phyloP scores from a whole-genome alignment of 331 rosid species.

The Prunus yedoensis region DNA sequence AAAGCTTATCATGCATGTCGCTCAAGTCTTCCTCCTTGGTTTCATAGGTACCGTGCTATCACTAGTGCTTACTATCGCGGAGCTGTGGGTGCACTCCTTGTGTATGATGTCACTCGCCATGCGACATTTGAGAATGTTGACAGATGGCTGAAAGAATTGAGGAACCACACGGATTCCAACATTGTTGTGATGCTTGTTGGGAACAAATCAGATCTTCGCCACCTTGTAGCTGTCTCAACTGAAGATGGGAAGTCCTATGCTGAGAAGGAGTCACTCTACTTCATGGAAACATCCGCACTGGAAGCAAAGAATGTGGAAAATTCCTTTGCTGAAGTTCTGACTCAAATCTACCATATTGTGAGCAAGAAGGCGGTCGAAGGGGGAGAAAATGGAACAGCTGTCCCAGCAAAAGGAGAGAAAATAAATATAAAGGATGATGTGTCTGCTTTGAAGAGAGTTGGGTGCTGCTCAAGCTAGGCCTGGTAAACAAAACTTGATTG shows the following conservation, averaged over 20 bases:
- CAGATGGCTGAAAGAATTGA: slow-evolving; percentile 90
- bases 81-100: slow-evolving; percentile 95
- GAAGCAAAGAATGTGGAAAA: slow-evolving; percentile 87
- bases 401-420: slow-evolving; percentile 85
- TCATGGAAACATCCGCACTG: slow-evolving; percentile 94
- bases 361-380: slow-evolving; percentile 89
- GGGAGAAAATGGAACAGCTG: slow-evolving; percentile 73
- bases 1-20: no score
- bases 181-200: slow-evolving; percentile 95
- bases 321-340: slow-evolving; percentile 82
- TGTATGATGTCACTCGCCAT: slow-evolving; percentile 87
- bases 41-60: slow-evolving; percentile 84
- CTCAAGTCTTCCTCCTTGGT: background rate
- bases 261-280: slow-evolving; percentile 84
- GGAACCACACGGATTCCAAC: slow-evolving; percentile 86
- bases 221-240: slow-evolving; percentile 83
- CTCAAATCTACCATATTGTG: slow-evolving; percentile 74
- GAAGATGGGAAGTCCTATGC: slow-evolving; percentile 89
- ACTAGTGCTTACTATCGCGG: slow-evolving; percentile 96
- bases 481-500: slow-evolving; percentile 28
- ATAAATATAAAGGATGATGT: slow-evolving; percentile 78
- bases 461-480: slow-evolving; percentile 84
- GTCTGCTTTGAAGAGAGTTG: slow-evolving; percentile 79
- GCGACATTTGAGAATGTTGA: slow-evolving; percentile 90
- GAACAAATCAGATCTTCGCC: slow-evolving; percentile 92